phyloP scores from a whole-genome alignment of 2,329 filamentous ascomycete genomes.

The Fusarium sp. region DNA sequence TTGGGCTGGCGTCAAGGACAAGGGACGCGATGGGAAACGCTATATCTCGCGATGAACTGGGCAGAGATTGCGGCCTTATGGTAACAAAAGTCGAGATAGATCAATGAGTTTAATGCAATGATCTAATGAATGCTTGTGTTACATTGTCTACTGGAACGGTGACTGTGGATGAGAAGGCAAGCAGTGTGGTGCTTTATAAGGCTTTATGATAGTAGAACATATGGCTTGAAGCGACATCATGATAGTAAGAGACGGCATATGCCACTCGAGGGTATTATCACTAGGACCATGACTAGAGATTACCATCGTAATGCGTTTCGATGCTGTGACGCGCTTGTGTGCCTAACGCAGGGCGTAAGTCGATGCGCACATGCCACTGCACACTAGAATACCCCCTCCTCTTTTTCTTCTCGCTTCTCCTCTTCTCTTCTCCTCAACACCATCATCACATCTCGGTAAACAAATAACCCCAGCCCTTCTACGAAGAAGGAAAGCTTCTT shows the following conservation, averaged over 20 bases:
- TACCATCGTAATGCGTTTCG: no score
- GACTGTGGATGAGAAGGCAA: no score
- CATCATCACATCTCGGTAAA: not conserved
- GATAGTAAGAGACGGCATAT: no score
- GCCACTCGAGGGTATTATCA: no score
- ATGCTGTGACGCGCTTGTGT: not conserved
- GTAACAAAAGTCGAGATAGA: not conserved
- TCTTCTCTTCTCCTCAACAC: not conserved
- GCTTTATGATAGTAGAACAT: fast-evolving
- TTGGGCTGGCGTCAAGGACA: not conserved
- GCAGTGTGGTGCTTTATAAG: fast-evolving
- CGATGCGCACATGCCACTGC: not conserved
- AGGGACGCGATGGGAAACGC: not conserved
- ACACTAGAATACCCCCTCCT: not conserved
- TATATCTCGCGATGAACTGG: not conserved
- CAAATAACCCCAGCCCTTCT: no score
- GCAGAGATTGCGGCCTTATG: not conserved
- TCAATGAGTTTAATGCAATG: not conserved
- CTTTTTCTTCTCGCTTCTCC: not conserved
- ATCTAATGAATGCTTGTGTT: not conserved
- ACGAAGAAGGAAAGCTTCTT: no score
- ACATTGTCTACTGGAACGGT: no score
- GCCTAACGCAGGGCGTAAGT: not conserved
- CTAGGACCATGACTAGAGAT: no score
- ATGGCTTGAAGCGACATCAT: no score